A percentile compares a stretch with the other conserved stretches of the same genome.
Evolutionary conservation across 768 basidiomycete species (phyloP).

Genomic region (Russula sp.): DNA sequence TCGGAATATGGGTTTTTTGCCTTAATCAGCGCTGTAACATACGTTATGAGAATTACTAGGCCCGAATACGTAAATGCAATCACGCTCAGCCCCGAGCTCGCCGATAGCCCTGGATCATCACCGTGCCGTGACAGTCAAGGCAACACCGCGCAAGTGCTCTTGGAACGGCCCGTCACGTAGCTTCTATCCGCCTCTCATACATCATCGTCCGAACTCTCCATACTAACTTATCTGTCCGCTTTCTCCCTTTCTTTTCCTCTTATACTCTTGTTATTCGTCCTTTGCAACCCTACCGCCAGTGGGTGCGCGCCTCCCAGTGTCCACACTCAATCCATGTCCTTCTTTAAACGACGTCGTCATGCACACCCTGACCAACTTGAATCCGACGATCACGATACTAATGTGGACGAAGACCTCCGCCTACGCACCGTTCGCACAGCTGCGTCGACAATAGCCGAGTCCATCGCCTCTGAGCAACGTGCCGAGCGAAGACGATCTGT

Average conservation of each 20-base stretch:
- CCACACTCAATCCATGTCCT: constrained; percentile 15
- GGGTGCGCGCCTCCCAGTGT: not conserved
- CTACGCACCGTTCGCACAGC: constrained; percentile 92
- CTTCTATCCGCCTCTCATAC: not conserved
- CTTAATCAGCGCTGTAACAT: no score
- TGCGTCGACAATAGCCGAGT: constrained; percentile 83
- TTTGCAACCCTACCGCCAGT: not conserved
- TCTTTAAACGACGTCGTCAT: constrained; percentile 19
- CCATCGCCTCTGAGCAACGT: constrained; percentile 70
- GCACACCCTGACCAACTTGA: constrained; percentile 32
- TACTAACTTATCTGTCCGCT: not conserved
- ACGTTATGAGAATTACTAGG: no score
- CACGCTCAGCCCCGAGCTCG: no score
- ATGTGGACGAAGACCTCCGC: constrained; percentile 82
- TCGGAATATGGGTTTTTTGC: no score
- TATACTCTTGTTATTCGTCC: not conserved
- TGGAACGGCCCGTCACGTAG: no score
- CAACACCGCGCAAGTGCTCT: not conserved
- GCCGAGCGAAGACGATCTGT: constrained; percentile 51
- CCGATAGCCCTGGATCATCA: no score
- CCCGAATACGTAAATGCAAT: no score
- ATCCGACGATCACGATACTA: constrained; percentile 52
- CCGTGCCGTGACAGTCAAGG: no score
- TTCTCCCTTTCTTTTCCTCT: not conserved
- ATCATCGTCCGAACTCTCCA: not conserved